phyloP scores from a whole-genome alignment of 2,329 filamentous ascomycete species.

The Emericellopsis atlantica region DNA sequence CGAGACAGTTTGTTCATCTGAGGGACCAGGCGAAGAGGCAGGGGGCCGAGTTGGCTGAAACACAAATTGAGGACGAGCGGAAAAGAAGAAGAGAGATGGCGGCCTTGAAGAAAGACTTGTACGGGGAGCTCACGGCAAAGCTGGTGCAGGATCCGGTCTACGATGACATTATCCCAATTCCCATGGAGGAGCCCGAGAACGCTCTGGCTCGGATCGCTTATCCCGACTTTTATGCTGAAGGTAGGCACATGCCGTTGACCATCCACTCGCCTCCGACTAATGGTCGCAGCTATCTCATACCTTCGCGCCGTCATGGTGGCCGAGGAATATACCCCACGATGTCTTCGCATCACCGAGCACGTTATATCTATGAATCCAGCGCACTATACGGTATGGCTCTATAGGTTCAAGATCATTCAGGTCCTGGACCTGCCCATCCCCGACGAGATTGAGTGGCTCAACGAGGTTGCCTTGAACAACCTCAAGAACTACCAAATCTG shows the following conservation, averaged over 20 bases:
- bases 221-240: slow-evolving; percentile 74
- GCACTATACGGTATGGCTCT: slow-evolving; percentile 98
- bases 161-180: slow-evolving; percentile 75
- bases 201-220: slow-evolving; percentile 92
- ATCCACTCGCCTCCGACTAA: slow-evolving; percentile 7
- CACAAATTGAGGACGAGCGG: slow-evolving; percentile 33
- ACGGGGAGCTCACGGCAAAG: slow-evolving; percentile 32
- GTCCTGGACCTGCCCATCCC: slow-evolving; percentile 50
- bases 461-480: slow-evolving; percentile 66
- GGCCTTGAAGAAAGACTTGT: slow-evolving; percentile 34
- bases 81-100: slow-evolving; percentile 37
- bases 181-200: slow-evolving; percentile 69
- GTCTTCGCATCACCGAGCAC: slow-evolving; percentile 71
- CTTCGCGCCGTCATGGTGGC: slow-evolving; percentile 85
- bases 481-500: slow-evolving; percentile 99
- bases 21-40: slow-evolving; percentile 16
- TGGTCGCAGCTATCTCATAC: slow-evolving; percentile 63
- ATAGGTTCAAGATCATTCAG: slow-evolving; percentile 69
- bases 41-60: slow-evolving; percentile 14
- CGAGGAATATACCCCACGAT: slow-evolving; percentile 71
- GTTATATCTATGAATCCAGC: slow-evolving; percentile 90
- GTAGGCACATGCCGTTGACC: slow-evolving; percentile 19
- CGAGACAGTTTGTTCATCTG: slow-evolving; percentile 28
- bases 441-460: slow-evolving; percentile 76
- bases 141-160: slow-evolving; percentile 56